Base-by-base conservation (phyloP, 257 asterid species). In the Parsonsia alboflavescens region DNA sequence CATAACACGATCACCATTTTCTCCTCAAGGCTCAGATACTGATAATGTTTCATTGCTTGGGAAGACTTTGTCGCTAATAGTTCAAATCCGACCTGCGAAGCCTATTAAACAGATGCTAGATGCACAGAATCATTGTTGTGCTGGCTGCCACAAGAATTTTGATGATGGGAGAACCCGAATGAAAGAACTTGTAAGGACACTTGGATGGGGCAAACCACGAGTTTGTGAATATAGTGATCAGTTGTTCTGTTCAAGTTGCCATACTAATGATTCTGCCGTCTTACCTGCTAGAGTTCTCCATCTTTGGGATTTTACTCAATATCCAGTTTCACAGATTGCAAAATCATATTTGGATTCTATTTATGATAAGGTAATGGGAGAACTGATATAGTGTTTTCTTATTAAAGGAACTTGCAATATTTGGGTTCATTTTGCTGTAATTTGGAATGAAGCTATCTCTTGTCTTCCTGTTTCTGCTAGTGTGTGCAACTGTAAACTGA, bases 121-220 rank as follows among this genome's bases (percentile, higher is more conserved):
- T 75, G 90, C 77, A n/a, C 99, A 94, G 56, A 93, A 90, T 56
- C 81, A 88, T 85, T 84, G 82, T 56, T 94, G 99, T 87, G 97
- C 92, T 10, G 97, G 97, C 52, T 94, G 99, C 88, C 92, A 76
- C 84, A 90, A 73, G 74, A 82, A 79, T 81, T 94, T 94, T 70
- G 94, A 86, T 78, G 88, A 86, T 75, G 90, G 96, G 46, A 86
- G 82, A 80, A 89, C 96, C 53, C 84, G 86, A 70, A 84, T 92
- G 78, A 86, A 81, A 81, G 98, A 88, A 79, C 73, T 89, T 77
- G 96, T 79, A 48, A 86, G 77, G 63, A 84, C 93, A 19, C 82
- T 94, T 74, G 99, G 99, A 36, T 94, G 99, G 97, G 97, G 99
- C 41, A 90, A 89, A 71, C 97, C 99, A 49, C 96, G 99, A 53